These are phyloP conservation scores for Ascochyta viciae-villosae DNA, from an alignment of 2,329 filamentous ascomycete species.

Conservation along the genomic window DNA sequence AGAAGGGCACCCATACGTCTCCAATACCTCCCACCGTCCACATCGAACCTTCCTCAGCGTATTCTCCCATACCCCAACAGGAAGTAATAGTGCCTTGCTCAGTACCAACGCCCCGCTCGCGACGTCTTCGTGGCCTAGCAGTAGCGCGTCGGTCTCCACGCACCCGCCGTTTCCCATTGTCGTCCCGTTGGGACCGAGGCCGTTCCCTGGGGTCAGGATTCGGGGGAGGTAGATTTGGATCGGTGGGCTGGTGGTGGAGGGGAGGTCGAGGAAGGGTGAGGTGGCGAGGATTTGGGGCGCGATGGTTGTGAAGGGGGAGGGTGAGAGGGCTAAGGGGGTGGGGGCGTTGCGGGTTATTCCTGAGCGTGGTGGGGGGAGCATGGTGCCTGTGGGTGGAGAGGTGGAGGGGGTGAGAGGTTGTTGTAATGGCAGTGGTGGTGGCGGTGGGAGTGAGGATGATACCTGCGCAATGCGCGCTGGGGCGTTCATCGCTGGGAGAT, in stretches of 20 bases:
- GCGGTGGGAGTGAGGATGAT: not conserved
- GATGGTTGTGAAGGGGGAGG: constrained; percentile 1
- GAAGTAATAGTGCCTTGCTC: constrained; percentile 35
- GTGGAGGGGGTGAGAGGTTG: not conserved
- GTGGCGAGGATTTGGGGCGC: constrained; percentile 19
- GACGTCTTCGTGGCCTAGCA: constrained; percentile 33
- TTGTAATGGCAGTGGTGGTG: not conserved
- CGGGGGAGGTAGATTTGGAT: constrained; percentile 41
- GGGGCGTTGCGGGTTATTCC: constrained; percentile 27
- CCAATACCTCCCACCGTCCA: constrained; percentile 26
- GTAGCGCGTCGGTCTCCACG: constrained; percentile 36
- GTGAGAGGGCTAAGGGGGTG: constrained; percentile 5
- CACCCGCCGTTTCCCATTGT: constrained; percentile 9
- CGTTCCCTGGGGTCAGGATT: constrained; percentile 25
- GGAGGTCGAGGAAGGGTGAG: constrained; percentile 16
- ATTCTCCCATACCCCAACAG: constrained; percentile 30
- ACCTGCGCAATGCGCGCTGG: too few relatives aligned
- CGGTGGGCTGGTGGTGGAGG: constrained; percentile 20
- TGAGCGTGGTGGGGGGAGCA: constrained; percentile 6
- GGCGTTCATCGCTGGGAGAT: not conserved
- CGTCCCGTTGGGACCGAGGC: not conserved
- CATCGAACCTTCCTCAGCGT: constrained; percentile 18
- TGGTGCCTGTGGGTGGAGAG: not conserved
- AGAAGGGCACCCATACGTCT: constrained; percentile 28
- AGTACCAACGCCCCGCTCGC: constrained; percentile 20